Base-by-base conservation (phyloP, 345 rosid species). In the Pugionium dolabratum region DNA sequence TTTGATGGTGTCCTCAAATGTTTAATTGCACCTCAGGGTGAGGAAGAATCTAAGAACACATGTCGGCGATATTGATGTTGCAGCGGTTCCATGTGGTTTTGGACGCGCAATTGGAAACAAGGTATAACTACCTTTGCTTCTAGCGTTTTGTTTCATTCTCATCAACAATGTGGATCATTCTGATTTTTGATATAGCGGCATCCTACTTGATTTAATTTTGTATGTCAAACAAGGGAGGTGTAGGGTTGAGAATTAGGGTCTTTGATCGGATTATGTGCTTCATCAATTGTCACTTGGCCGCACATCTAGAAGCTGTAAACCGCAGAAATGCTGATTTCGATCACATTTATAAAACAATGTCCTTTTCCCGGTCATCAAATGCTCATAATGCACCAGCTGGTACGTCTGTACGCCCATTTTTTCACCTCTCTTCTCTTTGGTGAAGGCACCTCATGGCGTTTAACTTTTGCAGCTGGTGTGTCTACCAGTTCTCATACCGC, bases 51-150 rank as follows among this genome's bases (percentile, higher is more conserved):
- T 95, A 51, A 83, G 99, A 79, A 81, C 82, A 57, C 91, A 91
- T 54, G 98, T 86, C 39, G 99, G 98, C 6, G 99, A 95, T 59
- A 86, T 87, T 72, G 99, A 95, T 83, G 96, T 89, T 60, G 96
- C 85, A 40, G 99, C 99, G 25, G 99, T 95, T 74, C 87, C 99
- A 9, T 95, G 98, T 74, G 99, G 99, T 60, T 91, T 95, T 66
- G 99, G 97, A 63, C 96, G 96, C 25, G 98, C 99, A 66, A 89
- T 95, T 78, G 99, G 99, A 35, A 95, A 95, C 66, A 95, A 95
- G 96, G 98, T 94, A 62, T 27, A 62, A 18, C 18, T 18, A 18
- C 18, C 18, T 18, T 18, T 18, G 18, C 18, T 18, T 18, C 18
- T 18, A 18, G 18, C 18, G 18, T 18, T 37, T 54, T 27, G 50